Conservation (phyloP, 2,329 filamentous ascomycete genomes). For the Pseudogymnoascus sp. region DNA sequence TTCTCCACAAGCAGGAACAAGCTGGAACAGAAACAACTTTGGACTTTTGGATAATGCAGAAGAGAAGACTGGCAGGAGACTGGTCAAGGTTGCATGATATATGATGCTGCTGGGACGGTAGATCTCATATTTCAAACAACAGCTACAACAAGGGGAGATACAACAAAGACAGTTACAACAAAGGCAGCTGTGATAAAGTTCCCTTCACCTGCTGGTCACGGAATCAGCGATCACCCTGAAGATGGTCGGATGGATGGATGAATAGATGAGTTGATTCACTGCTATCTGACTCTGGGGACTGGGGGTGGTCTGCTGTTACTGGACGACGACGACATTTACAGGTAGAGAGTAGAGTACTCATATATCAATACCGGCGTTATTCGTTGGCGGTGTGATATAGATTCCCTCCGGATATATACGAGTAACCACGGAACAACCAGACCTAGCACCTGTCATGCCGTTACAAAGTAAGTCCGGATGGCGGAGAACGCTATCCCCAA, state of each 20-base stretch:
- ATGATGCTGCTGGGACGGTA: not conserved
- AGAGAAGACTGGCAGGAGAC: not conserved
- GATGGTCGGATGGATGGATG: not conserved
- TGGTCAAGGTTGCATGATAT: not conserved
- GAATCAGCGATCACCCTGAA: not conserved
- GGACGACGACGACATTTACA: not conserved
- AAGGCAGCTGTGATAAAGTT: not conserved
- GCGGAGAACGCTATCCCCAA: not conserved
- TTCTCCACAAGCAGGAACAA: not conserved
- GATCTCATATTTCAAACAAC: not conserved
- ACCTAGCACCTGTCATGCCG: not conserved
- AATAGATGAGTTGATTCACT: not conserved
- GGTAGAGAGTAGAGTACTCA: not conserved
- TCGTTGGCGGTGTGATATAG: not conserved
- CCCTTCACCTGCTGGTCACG: not conserved
- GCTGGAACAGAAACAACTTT: not conserved
- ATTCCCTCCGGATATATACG: not conserved
- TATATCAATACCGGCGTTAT: not conserved
- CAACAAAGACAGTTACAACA: not conserved
- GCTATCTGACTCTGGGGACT: not conserved
- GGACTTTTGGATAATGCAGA: not conserved
- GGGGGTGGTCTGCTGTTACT: not conserved
- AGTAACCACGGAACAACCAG: not conserved
- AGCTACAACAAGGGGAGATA: not conserved
- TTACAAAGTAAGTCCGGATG: not conserved